Base-by-base conservation (phyloP, 2,329 filamentous ascomycete species). In the Raffaelea albimanens region DNA sequence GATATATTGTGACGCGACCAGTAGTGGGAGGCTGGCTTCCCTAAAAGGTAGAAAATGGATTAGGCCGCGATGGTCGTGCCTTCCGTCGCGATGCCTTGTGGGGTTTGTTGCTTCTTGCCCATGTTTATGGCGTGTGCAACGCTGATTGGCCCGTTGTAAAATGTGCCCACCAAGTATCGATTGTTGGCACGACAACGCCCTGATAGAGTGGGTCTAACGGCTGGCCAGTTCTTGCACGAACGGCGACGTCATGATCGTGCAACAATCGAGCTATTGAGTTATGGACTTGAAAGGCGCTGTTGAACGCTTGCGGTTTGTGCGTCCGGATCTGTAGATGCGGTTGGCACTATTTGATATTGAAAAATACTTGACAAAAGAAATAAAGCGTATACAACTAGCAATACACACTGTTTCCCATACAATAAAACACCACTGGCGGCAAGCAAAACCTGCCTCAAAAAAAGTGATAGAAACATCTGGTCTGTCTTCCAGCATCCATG, bases 161-260 rank as follows among this genome's bases (percentile, higher is more conserved):
- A 29, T 14, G 25, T 13, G 21, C 40, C 31, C 40, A 47, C 18
- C 25, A 3, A 19, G 2, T 44, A 52, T 52, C 46, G 52, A 50
- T 49, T 50, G 53, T 55, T 53, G 50, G 4, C 50, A 20, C 36
- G 36, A 40, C 53, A 53, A 55, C 53, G 18, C 21, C 20, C 3
- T n/a, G 1, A 0, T n/a, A 11, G 16, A n/a, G 20, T 43, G 39
- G 18, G 25, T 13, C 25, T 13, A 29, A 7, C 25, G 25, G n/a
- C n/a, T n/a, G n/a, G n/a, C n/a, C n/a, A n/a, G n/a, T n/a, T n/a
- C n/a, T n/a, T n/a, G n/a, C n/a, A n/a, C n/a, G n/a, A n/a, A n/a
- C n/a, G n/a, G n/a, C n/a, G n/a, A n/a, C n/a, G n/a, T n/a, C n/a
- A n/a, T n/a, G n/a, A n/a, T n/a, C n/a, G n/a, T n/a, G n/a, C n/a